Evolutionary conservation across 2,329 filamentous ascomycete genomes (phyloP).

Genomic region (Erysiphe pulchra): DNA sequence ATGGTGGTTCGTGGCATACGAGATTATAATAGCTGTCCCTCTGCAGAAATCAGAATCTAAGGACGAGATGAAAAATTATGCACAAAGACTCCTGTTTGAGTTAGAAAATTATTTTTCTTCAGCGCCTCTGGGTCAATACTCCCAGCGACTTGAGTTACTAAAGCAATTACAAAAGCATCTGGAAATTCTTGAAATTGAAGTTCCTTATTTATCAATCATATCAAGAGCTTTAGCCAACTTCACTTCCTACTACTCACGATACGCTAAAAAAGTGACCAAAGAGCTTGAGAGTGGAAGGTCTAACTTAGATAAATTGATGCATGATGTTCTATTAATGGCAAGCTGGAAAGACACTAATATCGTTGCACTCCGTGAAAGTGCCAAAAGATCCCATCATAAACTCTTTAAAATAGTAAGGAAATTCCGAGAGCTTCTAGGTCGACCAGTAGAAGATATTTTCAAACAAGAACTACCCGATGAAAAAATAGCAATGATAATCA

Average conservation of each 20-base stretch:
- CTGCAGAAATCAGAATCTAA: constrained; percentile 34
- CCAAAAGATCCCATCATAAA: constrained; percentile 71
- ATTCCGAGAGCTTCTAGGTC: constrained; percentile 55
- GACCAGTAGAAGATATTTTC: constrained; percentile 43
- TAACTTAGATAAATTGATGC: constrained; percentile 72
- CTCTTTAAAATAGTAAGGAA: constrained; percentile 79
- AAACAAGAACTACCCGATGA: constrained; percentile 30
- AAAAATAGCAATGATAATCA: background rate
- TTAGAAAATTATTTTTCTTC: constrained; percentile 56
- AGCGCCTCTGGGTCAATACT: constrained; percentile 61
- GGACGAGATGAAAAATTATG: constrained; percentile 34
- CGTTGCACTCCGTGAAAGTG: constrained; percentile 64
- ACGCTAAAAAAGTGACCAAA: constrained; percentile 37
- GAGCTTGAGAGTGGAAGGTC: constrained; percentile 39
- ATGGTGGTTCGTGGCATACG: constrained; percentile 95
- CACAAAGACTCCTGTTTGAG: constrained; percentile 43
- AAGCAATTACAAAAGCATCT: constrained; percentile 39
- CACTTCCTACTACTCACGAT: constrained; percentile 47
- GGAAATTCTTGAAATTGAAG: constrained; percentile 29
- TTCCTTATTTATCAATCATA: constrained; percentile 30
- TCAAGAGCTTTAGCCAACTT: constrained; percentile 48
- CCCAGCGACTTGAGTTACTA: constrained; percentile 45
- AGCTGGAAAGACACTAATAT: constrained; percentile 99
- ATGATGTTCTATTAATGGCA: constrained; percentile 71
- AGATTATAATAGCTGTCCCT: constrained; percentile 58